A percentile compares a stretch with the other conserved stretches of the same genome.
Conservation (phyloP, 331 rosid species). For the Stylosanthes scabra region DNA sequence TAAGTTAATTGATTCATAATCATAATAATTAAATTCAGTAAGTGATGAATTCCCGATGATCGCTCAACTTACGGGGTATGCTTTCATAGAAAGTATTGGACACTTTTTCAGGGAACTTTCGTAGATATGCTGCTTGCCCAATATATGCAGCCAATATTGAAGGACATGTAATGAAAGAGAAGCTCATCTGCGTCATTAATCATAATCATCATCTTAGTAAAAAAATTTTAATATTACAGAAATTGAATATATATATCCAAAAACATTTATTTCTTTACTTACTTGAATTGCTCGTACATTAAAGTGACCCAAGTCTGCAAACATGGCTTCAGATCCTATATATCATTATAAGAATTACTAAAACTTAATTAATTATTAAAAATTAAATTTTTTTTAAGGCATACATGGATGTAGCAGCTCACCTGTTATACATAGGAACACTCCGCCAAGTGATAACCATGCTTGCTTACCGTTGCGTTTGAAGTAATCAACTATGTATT, state of each 20-base stretch:
- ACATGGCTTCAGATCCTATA: constrained; percentile 89
- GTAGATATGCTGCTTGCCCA: constrained; percentile 89
- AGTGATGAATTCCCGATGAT: background rate
- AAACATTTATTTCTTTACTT: constrained; percentile 31
- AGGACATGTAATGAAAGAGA: constrained; percentile 67
- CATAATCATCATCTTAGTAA: background rate
- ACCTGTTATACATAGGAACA: constrained; percentile 86
- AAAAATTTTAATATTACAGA: too few species aligned
- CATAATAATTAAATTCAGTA: too few species aligned
- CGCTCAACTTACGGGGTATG: constrained; percentile 59
- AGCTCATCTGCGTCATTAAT: constrained; percentile 65
- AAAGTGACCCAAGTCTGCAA: constrained; percentile 92
- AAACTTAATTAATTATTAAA: background rate
- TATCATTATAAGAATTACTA: constrained; percentile 15
- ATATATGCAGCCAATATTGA: constrained; percentile 59
- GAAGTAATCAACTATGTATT: constrained; percentile 62
- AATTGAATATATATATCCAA: too few species aligned
- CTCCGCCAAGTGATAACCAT: constrained; percentile 88
- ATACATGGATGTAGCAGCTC: background rate
- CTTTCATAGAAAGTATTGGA: constrained; percentile 54
- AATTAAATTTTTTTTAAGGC: background rate
- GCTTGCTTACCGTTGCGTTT: constrained; percentile 69
- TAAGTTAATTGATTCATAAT: too few species aligned
- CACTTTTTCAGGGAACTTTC: constrained; percentile 61
- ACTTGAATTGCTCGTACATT: constrained; percentile 74